A percentile compares a stretch with the other conserved stretches of the same genome.
Conservation (phyloP, 1,139 yeast species). For the Blastobotrys indianensis region DNA sequence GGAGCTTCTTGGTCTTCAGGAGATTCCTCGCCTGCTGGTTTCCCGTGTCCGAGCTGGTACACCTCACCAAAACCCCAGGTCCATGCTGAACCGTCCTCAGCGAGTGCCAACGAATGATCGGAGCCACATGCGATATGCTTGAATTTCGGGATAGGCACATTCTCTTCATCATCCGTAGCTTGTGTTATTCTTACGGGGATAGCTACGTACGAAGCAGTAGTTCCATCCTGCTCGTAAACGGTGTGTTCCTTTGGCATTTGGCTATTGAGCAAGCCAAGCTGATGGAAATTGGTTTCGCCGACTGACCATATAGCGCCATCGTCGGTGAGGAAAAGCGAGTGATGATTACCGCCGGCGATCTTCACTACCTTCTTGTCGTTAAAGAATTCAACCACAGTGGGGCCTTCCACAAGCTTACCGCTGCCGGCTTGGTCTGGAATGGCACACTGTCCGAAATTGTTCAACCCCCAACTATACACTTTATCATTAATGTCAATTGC, state of each 20-base stretch:
- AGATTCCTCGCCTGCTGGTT: conserved; percentile 71
- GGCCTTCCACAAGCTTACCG: conserved; percentile 57
- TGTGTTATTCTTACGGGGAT: conserved; percentile 60
- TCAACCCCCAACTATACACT: conserved; percentile 88
- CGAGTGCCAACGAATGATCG: conserved; percentile 82
- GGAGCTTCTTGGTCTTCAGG: conserved; percentile 47
- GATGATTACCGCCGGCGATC: conserved; percentile 93
- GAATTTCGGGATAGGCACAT: conserved; percentile 48
- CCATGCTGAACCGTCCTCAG: conserved; percentile 71
- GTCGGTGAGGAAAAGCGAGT: conserved; percentile 66
- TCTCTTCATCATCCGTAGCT: conserved; percentile 30
- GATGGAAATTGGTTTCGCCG: conserved; percentile 93
- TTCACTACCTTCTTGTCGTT: conserved; percentile 51
- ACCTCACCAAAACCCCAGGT: conserved; percentile 99
- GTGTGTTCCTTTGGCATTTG: conserved; percentile 51
- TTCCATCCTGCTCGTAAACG: conserved; percentile 72
- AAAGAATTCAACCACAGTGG: conserved; percentile 62
- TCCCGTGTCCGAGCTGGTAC: conserved; percentile 89
- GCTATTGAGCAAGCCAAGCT: conserved; percentile 70
- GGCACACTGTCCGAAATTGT: conserved; percentile 96
- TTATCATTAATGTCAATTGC: conserved; percentile 72
- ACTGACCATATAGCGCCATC: conserved; percentile 73
- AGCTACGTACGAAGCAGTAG: conserved; percentile 79
- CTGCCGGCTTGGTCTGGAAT: conserved; percentile 74
- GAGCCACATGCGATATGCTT: conserved; percentile 76